Base-by-base conservation (phyloP, 176 grass and related monocot genomes). In the Guadua angustifolia region DNA sequence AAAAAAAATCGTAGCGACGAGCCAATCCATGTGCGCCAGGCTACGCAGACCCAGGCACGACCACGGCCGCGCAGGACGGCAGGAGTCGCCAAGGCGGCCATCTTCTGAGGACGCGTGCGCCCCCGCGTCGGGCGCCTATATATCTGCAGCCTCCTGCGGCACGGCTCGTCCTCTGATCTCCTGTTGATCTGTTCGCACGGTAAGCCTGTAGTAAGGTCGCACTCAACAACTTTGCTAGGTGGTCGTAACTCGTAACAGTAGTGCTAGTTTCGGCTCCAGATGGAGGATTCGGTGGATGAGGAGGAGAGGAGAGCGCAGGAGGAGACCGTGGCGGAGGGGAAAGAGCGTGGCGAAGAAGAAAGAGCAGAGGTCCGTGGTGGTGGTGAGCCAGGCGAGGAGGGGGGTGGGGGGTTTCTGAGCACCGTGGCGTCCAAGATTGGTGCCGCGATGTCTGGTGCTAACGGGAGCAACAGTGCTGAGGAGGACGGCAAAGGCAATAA, bases 361-460 rank as follows among this genome's bases (percentile, higher is more conserved):
- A 21, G 17, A 6, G 19, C 71, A 3, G 80, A 25, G 6, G 68
- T 35, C 4, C 17, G 0, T 52, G 71, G 13, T 4, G 73, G 35
- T 0, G 77, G 69, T 21, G 80, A 86, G 53, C 18, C 19, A 18
- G 52, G 4, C 11, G 77, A 43, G 74, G 84, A 78, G 3, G 83
- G 79, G 6, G 84, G 68, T 12, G 84, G 68, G 8, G 84, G 88
- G 24, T 79, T 90, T 49, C 74, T 90, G 6, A 79, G 79, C 84
- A 57, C 50, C 67, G 15, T 90, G 88, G 88, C 74, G 59, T 90
- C 84, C 88, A 90, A 79, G 67, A 87, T 90, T 40, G 88, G 88
- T 69, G 74, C 80, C 9, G 70, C 80, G 5, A 79, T 90, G 80
- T 73, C 84, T 15, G 84, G 84, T 0, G 0, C 66, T 9, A 59